Base-by-base conservation (phyloP, 1,139 yeast species). In the Candida albicans region DNA sequence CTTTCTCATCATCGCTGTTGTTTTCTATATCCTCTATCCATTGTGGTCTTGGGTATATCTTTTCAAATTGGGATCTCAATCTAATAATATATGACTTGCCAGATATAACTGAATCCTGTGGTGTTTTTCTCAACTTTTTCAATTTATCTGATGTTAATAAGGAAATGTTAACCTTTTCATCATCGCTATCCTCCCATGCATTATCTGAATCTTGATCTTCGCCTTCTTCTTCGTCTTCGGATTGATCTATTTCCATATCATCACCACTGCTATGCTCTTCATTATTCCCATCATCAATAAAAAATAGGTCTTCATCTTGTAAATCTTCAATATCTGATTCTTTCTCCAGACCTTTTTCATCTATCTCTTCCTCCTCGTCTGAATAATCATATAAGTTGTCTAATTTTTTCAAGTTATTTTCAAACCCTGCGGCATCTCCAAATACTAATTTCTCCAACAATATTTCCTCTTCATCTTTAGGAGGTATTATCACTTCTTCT, bases 111-210 rank as follows among this genome's bases (percentile, higher is more conserved):
- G 77, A 68, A 52, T 93, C 97, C 2, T 67, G 64, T 49, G 81
- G 84, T 0, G 76, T 62, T 43, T 75, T 74, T 54, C 97, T 78
- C 54, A 95, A 73, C 65, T 93, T 93, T 55, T 80, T 83, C 39
- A 86, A 65, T 54, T 78, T 80, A 52, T 83, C 85, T 1, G 84
- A 71, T 1, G 79, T 61, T 8, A 72, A 64, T 27, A 95, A 66
- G 1, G 95, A 80, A 5, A 93, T 74, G 18, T 69, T 69, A 25
- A 87, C 56, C 43, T 73, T 73, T 52, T 91, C 98, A 61, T 93
- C 99, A 58, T 93, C 99, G 48, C 95, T 85, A 64, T 93, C 99
- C 14, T 67, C 66, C 99, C 99, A 95, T 7, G 90, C 96, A 46
- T 73, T 76, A 24, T 65, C 70, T 2, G 43, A 46, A n/a, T 51